A percentile compares a stretch with the other conserved stretches of the same genome.
These are phyloP conservation scores for Yarrowia sp. DNA, from an alignment of 805 yeast species.

Conservation along the genomic window DNA sequence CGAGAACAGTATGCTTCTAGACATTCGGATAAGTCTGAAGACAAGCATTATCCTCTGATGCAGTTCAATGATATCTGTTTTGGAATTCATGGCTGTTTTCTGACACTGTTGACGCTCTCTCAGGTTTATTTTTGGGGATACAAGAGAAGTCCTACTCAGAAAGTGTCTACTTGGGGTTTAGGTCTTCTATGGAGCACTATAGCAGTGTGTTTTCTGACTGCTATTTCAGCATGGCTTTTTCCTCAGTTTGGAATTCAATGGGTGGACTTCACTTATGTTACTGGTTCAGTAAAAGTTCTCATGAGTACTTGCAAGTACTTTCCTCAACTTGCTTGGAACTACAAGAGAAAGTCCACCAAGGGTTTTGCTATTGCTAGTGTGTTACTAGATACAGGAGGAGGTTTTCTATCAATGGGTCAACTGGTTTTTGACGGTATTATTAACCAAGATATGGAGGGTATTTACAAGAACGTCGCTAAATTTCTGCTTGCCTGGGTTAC, in stretches of 20 bases:
- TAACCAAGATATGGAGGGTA: neutral
- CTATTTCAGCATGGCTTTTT: neutral
- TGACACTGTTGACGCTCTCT: neutral
- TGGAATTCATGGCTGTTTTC: constrained; percentile 41
- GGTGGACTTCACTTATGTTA: neutral
- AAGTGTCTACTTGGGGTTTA: neutral
- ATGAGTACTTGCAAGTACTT: constrained; percentile 8
- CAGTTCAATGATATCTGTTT: constrained; percentile 47
- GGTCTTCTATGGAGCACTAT: neutral
- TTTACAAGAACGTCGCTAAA: constrained; percentile 5
- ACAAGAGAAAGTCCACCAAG: neutral
- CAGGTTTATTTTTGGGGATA: neutral
- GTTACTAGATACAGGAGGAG: neutral
- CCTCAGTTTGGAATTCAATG: neutral
- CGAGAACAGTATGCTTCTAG: constrained; percentile 40
- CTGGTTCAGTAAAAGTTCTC: neutral
- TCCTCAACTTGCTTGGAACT: constrained; percentile 1
- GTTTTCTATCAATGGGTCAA: neutral
- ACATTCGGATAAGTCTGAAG: constrained; percentile 28
- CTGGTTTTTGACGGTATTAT: neutral
- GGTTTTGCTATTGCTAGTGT: constrained; percentile 2
- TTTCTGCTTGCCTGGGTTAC: neutral
- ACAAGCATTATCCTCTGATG: constrained; percentile 41
- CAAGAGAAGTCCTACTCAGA: neutral
- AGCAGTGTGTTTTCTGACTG: neutral